Evolutionary conservation across 75 land plant genomes (phyloP), one percentile per base, ranked within the genome.

Genomic region (Cunninghamia lanceolata): DNA sequence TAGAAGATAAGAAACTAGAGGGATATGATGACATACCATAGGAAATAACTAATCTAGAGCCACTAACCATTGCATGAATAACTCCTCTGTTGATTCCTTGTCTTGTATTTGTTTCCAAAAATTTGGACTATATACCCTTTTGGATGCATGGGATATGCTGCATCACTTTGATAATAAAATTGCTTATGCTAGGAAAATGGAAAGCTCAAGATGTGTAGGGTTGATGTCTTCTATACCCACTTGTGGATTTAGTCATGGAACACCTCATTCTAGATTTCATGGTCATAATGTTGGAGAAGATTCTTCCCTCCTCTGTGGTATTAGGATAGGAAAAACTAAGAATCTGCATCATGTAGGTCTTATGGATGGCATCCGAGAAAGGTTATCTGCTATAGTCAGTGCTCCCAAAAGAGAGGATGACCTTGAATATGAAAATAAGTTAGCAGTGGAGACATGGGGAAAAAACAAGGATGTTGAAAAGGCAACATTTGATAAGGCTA

Each of bases 1-100:
- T 97, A 71, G 94, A 95, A 86, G 95, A 94, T 80, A 91, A 91
- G 88, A 95, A 96, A 85, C 99, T 97, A 39, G 96, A 95, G 95
- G 95, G 90, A 9, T 92, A 92, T 85, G 95, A 94, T 88, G 90
- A 87, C 42, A 91, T 94, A 82, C 90, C 91, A 54, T 86, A 85
- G 63, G 97, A 95, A 86, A 93, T 95, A 21, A 87, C 92, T 32
- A 95, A 93, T 86, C 87, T 91, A 56, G 9, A 50, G 9, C 52
- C 52, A 50, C 9, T 50, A 19, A 1, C 68, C 68, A 59, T 59
- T 59, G 68, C 68, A 59, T 59, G 68, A 21, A 1, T 19, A 59
- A 59, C 4, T 59, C 10, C 19, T 59, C 2, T 6, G 4, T 4
- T 25, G 1, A 21, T 6, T 6, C 28, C 68, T 59, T 19, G 4